Conservation (phyloP, 1,139 yeast species). For the Hansenula lynferdii region DNA sequence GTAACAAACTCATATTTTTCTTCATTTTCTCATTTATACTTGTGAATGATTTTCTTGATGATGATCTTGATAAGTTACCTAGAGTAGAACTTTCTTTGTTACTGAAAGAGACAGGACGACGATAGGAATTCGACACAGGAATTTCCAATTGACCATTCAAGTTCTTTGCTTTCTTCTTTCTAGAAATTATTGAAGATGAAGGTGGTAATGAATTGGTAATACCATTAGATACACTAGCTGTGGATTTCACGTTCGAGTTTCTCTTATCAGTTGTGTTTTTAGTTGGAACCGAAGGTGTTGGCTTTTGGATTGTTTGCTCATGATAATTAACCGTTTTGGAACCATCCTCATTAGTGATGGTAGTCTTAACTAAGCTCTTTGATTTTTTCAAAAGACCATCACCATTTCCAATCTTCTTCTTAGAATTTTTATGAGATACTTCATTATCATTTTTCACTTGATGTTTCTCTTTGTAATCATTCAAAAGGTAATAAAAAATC, state of each 20-base stretch:
- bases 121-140: conserved; percentile 31
- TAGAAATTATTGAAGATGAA: not conserved
- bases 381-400: conserved; percentile 36
- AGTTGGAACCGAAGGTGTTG: no score
- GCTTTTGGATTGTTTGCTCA: conserved; percentile 13
- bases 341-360: conserved; percentile 34
- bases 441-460: conserved; percentile 20
- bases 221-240: not conserved
- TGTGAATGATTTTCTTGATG: conserved; percentile 18
- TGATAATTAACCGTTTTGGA: conserved; percentile 23
- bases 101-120: conserved; percentile 32
- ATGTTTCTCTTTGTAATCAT: conserved; percentile 84
- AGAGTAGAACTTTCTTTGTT: conserved; percentile 12
- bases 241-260: not conserved
- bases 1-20: conserved; percentile 19
- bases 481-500: conserved; percentile 77
- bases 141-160: conserved; percentile 25
- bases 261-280: no score
- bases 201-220: not conserved
- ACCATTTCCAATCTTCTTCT: conserved; percentile 20
- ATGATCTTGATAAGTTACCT: conserved; percentile 21
- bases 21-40: conserved; percentile 7
- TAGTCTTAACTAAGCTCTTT: conserved; percentile 42
- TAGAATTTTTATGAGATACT: conserved; percentile 8
- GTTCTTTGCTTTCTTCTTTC: conserved; percentile 17